Evolutionary conservation across 352 stramenopile species (phyloP).

Genomic region (Phytopythium oedochilum): DNA sequence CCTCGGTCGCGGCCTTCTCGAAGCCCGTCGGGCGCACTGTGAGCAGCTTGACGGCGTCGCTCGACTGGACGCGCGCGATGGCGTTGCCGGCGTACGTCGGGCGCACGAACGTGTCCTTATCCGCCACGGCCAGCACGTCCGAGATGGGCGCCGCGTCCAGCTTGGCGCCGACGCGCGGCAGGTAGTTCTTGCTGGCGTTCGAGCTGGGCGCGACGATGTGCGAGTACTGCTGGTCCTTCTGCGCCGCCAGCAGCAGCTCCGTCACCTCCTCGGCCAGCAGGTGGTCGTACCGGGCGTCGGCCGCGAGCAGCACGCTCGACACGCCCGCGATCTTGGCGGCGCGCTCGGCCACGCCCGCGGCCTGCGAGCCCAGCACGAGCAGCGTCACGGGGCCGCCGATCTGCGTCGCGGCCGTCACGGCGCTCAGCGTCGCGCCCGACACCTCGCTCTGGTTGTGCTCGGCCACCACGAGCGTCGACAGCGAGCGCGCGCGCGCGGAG

Average conservation of each 20-base stretch:
- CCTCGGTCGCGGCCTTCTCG: slow-evolving; percentile 91
- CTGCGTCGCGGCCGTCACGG: slow-evolving; percentile 82
- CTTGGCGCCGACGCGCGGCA: slow-evolving; percentile 93
- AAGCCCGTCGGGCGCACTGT: slow-evolving; percentile 97
- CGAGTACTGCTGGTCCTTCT: slow-evolving; percentile 67
- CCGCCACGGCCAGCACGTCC: slow-evolving; percentile 91
- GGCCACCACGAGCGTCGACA: slow-evolving; percentile 86
- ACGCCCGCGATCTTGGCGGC: slow-evolving; percentile 81
- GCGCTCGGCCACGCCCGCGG: slow-evolving; percentile 43
- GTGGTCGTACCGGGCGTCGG: slow-evolving; percentile 88
- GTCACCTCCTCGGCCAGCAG: slow-evolving; percentile 85
- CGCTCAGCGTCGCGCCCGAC: slow-evolving; percentile 69
- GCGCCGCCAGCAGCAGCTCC: slow-evolving; percentile 61
- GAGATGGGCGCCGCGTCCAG: slow-evolving; percentile 94
- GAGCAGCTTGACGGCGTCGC: slow-evolving; percentile 92
- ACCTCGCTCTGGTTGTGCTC: slow-evolving; percentile 81
- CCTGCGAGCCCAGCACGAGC: slow-evolving; percentile 70
- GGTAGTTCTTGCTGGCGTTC: slow-evolving; percentile 97
- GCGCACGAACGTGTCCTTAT: slow-evolving; percentile 95
- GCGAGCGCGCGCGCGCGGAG: slow-evolving; percentile 16
- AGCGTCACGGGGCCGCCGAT: slow-evolving; percentile 81
- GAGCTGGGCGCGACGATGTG: slow-evolving; percentile 94
- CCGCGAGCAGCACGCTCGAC: slow-evolving; percentile 73
- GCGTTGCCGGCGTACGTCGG: slow-evolving; percentile 85
- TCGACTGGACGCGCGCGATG: slow-evolving; percentile 87